Conservation (phyloP, 164 flowering plant species). For the Dillenia suffruticosa region DNA sequence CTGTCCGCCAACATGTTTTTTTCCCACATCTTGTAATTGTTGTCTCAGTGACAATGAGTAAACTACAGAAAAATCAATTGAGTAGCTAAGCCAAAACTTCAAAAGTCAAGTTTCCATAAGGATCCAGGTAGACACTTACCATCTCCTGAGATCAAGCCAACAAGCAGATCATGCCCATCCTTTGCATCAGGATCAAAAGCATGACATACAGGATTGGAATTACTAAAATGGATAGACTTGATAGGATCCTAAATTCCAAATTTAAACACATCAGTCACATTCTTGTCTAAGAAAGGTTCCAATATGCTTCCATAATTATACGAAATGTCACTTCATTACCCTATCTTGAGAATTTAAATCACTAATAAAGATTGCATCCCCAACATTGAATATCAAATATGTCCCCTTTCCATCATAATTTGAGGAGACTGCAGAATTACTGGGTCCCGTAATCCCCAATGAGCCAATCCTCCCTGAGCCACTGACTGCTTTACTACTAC, state of each 20-base stretch:
- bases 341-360: slow-evolving; percentile 89
- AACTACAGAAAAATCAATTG: slow-evolving; percentile 37
- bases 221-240: slow-evolving; percentile 82
- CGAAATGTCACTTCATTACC: slow-evolving; percentile 33
- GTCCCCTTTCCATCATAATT: slow-evolving; percentile 95
- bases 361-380: slow-evolving; percentile 79
- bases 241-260: slow-evolving; percentile 74
- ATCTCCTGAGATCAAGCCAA: slow-evolving; percentile 91
- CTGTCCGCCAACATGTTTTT: slow-evolving; percentile 93
- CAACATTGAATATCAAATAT: slow-evolving; percentile 83
- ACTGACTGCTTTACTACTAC: slow-evolving; percentile 52
- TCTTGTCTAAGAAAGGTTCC: too few species aligned
- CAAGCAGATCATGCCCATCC: slow-evolving; percentile 94
- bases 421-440: slow-evolving; percentile 32
- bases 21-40: slow-evolving; percentile 90
- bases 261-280: background rate
- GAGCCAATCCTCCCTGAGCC: slow-evolving; percentile 55
- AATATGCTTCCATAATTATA: background rate
- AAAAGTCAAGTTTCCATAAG: background rate
- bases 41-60: slow-evolving; percentile 89
- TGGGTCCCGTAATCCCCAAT: slow-evolving; percentile 45
- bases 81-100: slow-evolving; percentile 4
- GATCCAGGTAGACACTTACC: slow-evolving; percentile 37
- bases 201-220: slow-evolving; percentile 88
- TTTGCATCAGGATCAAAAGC: slow-evolving; percentile 89